A percentile compares a stretch with the other conserved stretches of the same genome.
Conservation (phyloP, 1,139 yeast genomes). For the Geotrichum klebahnii region DNA sequence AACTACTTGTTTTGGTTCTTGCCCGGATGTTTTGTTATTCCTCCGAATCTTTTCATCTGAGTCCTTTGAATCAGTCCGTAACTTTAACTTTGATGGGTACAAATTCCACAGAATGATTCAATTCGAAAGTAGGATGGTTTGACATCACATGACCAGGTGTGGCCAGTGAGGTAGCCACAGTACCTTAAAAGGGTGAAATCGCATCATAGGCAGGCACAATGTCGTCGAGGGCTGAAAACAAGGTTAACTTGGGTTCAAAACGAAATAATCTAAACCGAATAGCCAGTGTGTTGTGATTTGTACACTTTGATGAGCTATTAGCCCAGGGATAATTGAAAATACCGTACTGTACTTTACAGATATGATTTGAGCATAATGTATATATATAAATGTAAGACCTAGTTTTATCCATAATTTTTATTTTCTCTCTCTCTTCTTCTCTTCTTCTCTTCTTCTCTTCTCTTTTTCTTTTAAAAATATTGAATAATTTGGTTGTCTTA, state of each 20-base stretch:
- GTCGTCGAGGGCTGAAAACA: not conserved
- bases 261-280: too few relatives aligned
- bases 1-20: too few relatives aligned
- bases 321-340: too few relatives aligned
- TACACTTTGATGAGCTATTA: too few relatives aligned
- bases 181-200: not conserved
- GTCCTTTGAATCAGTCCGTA: not conserved
- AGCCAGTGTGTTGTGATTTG: too few relatives aligned
- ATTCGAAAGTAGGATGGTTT: not conserved
- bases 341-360: too few relatives aligned
- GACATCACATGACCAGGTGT: constrained; percentile 12
- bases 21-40: not conserved
- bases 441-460: not conserved
- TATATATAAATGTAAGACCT: too few relatives aligned
- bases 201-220: constrained; percentile 6
- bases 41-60: not conserved
- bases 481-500: too few relatives aligned
- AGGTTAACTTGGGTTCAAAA: too few relatives aligned
- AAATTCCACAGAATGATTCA: not conserved
- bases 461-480: not conserved
- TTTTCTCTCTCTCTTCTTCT: not conserved
- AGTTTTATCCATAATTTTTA: not conserved
- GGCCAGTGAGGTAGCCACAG: too few relatives aligned
- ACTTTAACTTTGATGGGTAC: not conserved
- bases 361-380: not conserved